Conservation (phyloP, 768 basidiomycete species). For the Mycena galericulata region DNA sequence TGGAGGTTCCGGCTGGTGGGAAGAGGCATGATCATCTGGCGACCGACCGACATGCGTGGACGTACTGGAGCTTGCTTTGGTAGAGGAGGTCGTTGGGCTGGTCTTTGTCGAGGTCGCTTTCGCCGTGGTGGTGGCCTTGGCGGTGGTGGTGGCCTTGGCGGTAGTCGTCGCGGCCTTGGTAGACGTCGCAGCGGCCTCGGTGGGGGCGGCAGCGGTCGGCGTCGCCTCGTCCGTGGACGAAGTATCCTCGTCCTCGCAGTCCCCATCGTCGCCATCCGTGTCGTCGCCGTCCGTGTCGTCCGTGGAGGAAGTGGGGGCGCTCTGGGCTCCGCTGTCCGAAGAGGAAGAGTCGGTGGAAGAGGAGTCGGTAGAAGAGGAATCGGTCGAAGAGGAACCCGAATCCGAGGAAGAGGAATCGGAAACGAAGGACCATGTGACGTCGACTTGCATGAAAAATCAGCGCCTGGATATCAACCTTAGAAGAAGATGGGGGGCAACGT, state of each 20-base stretch:
- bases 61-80: constrained; percentile 21
- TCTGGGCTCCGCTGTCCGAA: background rate
- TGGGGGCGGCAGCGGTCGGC: background rate
- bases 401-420: constrained; percentile 2
- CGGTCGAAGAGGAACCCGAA: background rate
- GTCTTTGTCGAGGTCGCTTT: constrained; percentile 9
- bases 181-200: background rate
- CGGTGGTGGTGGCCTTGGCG: constrained; percentile 7
- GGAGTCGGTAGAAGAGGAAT: background rate
- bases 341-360: background rate
- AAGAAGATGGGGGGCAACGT: constrained; percentile 8
- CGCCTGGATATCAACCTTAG: background rate
- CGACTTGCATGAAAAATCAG: constrained; percentile 17
- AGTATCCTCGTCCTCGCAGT: too few species aligned
- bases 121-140: constrained; percentile 8
- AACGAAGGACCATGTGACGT: constrained; percentile 34
- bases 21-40: background rate
- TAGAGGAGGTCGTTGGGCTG: background rate
- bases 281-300: too few species aligned
- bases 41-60: background rate
- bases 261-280: too few species aligned
- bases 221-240: background rate
- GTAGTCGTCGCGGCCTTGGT: background rate
- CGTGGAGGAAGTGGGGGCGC: background rate
- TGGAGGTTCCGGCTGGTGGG: constrained; percentile 25